Percentiles rank a stretch among this genome's conserved stretches.
Conservation (phyloP, 2,329 filamentous ascomycete genomes). For the Mollisiaceae sp. region DNA sequence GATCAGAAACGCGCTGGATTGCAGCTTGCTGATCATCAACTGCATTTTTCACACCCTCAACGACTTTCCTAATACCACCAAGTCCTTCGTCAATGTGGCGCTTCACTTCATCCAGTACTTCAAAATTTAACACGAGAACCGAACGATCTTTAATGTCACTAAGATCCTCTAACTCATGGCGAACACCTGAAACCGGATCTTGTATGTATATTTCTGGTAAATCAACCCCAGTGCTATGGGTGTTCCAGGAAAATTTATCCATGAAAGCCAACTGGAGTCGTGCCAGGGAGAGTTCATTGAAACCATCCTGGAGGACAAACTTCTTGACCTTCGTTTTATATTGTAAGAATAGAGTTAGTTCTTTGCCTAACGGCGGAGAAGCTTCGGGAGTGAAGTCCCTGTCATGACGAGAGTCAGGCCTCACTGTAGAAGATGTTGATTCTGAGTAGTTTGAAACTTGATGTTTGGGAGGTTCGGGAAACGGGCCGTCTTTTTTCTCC, state of each 20-base stretch:
- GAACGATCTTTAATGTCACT: constrained; percentile 92
- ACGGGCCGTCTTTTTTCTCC: constrained; percentile 13
- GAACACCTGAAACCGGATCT: constrained; percentile 92
- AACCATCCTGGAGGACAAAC: constrained; percentile 84
- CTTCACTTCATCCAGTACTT: constrained; percentile 94
- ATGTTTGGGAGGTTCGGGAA: constrained; percentile 31
- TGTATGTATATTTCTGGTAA: constrained; percentile 98
- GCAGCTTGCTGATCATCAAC: constrained; percentile 83
- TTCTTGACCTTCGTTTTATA: constrained; percentile 98
- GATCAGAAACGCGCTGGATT: constrained; percentile 85
- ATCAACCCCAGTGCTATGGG: constrained; percentile 89
- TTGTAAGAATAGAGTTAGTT: constrained; percentile 91
- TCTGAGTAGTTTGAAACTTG: constrained; percentile 7
- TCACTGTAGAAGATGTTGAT: constrained; percentile 39
- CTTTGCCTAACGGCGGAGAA: constrained; percentile 77
- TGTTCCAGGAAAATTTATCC: constrained; percentile 99
- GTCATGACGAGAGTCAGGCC: constrained; percentile 50
- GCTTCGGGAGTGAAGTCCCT: constrained; percentile 63
- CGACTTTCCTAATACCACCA: constrained; percentile 75
- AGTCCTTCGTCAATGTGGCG: constrained; percentile 93
- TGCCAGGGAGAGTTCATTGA: constrained; percentile 82
- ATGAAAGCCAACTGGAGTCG: constrained; percentile 95
- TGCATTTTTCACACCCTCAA: constrained; percentile 85
- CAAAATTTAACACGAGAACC: constrained; percentile 92
- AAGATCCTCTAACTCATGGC: constrained; percentile 93